Base-by-base conservation (phyloP, 495 filamentous ascomycete species). In the Geoglossum glabrum region DNA sequence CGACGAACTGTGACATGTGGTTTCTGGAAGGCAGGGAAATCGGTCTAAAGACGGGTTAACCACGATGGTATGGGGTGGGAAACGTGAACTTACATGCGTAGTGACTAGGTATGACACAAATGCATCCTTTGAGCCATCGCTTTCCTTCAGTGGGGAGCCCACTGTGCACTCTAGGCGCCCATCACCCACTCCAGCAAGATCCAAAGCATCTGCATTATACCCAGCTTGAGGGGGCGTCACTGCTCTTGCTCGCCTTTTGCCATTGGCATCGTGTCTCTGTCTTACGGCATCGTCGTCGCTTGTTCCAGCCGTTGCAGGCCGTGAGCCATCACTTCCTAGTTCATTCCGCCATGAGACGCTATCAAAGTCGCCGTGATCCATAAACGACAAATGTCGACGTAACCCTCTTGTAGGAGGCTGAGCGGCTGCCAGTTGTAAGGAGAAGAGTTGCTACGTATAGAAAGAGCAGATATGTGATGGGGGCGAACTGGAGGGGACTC, bases 71-170 rank as follows among this genome's bases (percentile, higher is more conserved):
- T n/a, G n/a, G 27, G n/a, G 13, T 30, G 58, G 17, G 54, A 36
- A 33, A 28, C 9, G 45, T 36, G n/a, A 19, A 74, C 81, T 45
- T 73, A 95, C 92, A 71, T 86, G 74, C 27, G 93, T 95, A 47
- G 87, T 89, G 59, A 97, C 87, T 27, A 89, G 71, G 70, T 97
- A 98, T 8, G 90, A 96, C 54, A 97, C 83, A 73, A 90, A 98
- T 54, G 87, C 84, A 71, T 97, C 90, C 70, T 95, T 96, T 55
- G 89, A 93, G n/a, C 93, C 90, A 64, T 96, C 88, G 63, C 86
- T 87, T 70, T 95, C 92, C 67, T 95, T 96, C 63, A 87, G 75
- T 19, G 92, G 89, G 45, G 80, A 75, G 49, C 79, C 78, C 26
- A 98, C 90, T 33, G 68, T 80, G 66, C 87, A 95, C 63, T 95